Base-by-base conservation (phyloP, 192 early-diverging fungal species). In the Entomortierella lignicola region DNA sequence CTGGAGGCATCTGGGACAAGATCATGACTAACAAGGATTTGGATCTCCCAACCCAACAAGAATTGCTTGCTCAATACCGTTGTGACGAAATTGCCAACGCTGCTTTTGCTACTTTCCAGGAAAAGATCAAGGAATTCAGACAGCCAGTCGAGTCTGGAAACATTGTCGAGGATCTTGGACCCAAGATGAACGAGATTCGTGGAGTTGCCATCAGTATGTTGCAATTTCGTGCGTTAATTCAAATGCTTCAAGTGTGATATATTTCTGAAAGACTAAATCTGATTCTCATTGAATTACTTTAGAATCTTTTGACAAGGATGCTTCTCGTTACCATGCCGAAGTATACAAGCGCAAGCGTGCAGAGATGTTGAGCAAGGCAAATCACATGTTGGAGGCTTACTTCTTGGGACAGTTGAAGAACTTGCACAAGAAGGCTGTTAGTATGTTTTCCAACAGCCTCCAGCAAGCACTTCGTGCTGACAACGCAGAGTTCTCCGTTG, bases 41-140 rank as follows among this genome's bases (percentile, higher is more conserved):
- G 62, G 98, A 99, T 85, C 86, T 99, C 39, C 98, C 98, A 6
- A 98, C 97, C 7, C 98, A 99, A 77, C 97, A 98, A 85, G 94
- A 98, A 81, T 81, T 99, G 52, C 88, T 99, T 55, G 98, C 98
- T 30, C 96, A 98, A 86, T 98, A 94, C 82, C 92, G 98, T 53
- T 99, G 98, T 80, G 98, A 99, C 59, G 98, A 99, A 82, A 98
- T 99, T 79, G 89, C 93, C 30, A 88, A 82, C 80, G 82, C 85
- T 0, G 93, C 91, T 0, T 91, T 94, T 81, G 89, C 86, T 15
- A 77, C 75, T 10, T 98, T 98, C 73, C 66, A 73, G n/a, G 84
- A 82, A 48, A 83, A 87, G 18, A 80, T 96, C 37, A 88, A 88
- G 48, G 69, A 75, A 25, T 84, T 93, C 69, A 89, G 89, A 48